Base-by-base conservation (phyloP, 768 basidiomycete genomes). In the Cubamyces lactineus region DNA sequence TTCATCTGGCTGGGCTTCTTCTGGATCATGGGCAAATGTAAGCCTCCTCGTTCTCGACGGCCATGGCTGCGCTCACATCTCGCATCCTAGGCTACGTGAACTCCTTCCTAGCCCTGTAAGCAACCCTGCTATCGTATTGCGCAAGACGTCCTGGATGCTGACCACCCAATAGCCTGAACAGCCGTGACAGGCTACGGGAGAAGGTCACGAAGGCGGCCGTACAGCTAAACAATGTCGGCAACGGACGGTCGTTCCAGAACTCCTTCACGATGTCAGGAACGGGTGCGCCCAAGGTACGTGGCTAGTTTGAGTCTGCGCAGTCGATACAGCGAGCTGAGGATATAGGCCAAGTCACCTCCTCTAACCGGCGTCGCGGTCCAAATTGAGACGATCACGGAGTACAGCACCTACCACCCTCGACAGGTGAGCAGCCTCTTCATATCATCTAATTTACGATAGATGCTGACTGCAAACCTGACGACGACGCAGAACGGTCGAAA, bases 1-100 rank as follows among this genome's bases (percentile, higher is more conserved):
- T 80, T 79, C 66, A 66, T 81, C 5, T 83, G 79, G 78, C 66
- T 81, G 50, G 79, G 78, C 11, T 80, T 82, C 62, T 82, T 83
- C 70, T 84, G 81, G 81, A 63, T 80, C 23, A 70, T 80, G 48
- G 80, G 80, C 28, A 84, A 82, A 76, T 82, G 82, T 82, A 57
- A 61, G 79, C 65, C 19, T 3, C 23, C 15, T 16, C 38, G 4
- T 39, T 13, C n/a, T 21, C 16, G 13, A 11, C 19, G 16, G 13
- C 7, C 28, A 21, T 40, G 49, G 13, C 12, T 53, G 5, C 11
- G 11, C 47, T 50, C n/a, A 50, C 21, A 48, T 51, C 65, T 24
- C n/a, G 16, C 40, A 57, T 52, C 50, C 40, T 56, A 83, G 82
- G 79, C 64, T 82, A 84, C 63, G 80, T 83, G 21, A 84, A 83